Conservation (phyloP, 768 basidiomycete genomes). For the Hydnomerulius pinastri region DNA sequence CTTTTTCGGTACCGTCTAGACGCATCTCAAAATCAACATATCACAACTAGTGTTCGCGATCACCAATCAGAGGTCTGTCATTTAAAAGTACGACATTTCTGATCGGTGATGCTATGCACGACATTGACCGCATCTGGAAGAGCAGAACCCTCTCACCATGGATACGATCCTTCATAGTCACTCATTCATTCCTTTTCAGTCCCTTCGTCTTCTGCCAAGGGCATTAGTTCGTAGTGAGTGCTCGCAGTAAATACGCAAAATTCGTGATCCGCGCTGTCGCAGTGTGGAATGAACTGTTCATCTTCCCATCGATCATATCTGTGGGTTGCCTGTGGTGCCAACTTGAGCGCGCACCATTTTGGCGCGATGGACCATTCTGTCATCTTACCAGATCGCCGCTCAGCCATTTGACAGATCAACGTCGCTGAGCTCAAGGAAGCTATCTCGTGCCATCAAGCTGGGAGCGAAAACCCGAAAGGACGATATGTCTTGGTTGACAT, state of each 20-base stretch:
- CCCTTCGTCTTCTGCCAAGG: constrained; percentile 4
- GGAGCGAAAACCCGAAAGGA: constrained; percentile 4
- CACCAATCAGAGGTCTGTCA: constrained; percentile 25
- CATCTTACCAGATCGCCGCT: constrained; percentile 11
- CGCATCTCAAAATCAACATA: constrained; percentile 22
- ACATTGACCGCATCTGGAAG: constrained; percentile 8
- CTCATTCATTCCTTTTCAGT: constrained; percentile 1
- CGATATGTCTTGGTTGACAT: constrained; percentile 23
- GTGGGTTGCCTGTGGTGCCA: not conserved
- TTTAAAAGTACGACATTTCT: constrained; percentile 27
- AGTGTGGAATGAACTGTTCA: not conserved
- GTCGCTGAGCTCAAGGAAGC: constrained; percentile 6
- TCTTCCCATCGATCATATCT: constrained; percentile 1
- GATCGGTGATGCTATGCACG: constrained; percentile 26
- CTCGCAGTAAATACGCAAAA: too few relatives aligned
- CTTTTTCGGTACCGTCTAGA: constrained; percentile 37
- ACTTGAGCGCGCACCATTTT: not conserved
- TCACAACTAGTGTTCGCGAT: constrained; percentile 24
- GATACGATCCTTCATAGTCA: constrained; percentile 22
- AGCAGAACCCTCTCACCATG: constrained; percentile 27
- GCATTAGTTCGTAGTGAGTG: not conserved
- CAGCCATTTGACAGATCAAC: not conserved
- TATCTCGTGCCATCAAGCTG: not conserved
- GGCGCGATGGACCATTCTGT: not conserved
- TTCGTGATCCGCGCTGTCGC: constrained; percentile 13